A percentile compares a stretch with the other conserved stretches of the same genome.
These are phyloP conservation scores for Psilocybe cyanescens DNA, from an alignment of 768 basidiomycete species.

Conservation along the genomic window DNA sequence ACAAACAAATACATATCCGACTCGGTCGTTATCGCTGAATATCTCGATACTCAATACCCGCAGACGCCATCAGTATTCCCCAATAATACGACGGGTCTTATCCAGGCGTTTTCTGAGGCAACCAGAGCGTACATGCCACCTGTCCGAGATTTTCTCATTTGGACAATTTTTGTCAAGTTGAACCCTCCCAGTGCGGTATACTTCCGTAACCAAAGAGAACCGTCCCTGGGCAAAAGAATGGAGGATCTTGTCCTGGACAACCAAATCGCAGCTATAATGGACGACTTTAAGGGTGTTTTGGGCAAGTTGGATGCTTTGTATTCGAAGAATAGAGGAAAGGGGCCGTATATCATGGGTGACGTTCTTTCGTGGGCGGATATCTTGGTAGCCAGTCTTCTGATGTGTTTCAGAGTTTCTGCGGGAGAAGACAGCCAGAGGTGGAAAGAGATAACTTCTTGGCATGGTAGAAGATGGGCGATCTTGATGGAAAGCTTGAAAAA, in stretches of 20 bases:
- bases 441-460: constrained; percentile 23
- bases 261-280: not conserved
- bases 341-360: constrained; percentile 38
- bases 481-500: constrained; percentile 10
- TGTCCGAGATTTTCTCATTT: not conserved
- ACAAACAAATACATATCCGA: constrained; percentile 41
- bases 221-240: not conserved
- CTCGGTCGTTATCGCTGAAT: constrained; percentile 46
- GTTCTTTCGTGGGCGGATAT: constrained; percentile 43
- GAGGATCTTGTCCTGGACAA: not conserved
- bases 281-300: constrained; percentile 31
- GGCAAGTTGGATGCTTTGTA: constrained; percentile 27
- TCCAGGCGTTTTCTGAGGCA: not conserved
- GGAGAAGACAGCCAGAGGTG: constrained; percentile 24
- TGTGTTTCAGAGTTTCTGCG: constrained; percentile 10
- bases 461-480: constrained; percentile 21
- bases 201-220: not conserved
- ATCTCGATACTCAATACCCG: constrained; percentile 53
- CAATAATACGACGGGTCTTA: not conserved
- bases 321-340: constrained; percentile 18
- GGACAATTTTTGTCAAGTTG: not conserved
- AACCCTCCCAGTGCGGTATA: not conserved
- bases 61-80: constrained; percentile 25
- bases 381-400: constrained; percentile 30
- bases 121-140: not conserved